phyloP scores from a whole-genome alignment of 129 eudicot species.

The Cynara cardunculus region DNA sequence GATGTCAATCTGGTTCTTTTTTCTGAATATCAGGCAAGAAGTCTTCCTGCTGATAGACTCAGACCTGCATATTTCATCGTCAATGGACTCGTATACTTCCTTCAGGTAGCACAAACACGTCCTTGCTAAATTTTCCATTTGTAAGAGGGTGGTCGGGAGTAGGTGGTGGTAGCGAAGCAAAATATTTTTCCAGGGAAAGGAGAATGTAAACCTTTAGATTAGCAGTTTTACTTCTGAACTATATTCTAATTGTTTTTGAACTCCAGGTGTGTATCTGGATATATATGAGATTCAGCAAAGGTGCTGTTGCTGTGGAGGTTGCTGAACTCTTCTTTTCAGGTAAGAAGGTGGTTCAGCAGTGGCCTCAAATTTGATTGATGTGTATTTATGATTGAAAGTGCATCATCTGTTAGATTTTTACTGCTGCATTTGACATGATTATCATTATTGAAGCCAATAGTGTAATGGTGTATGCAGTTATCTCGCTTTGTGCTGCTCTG shows the following conservation, averaged over 20 bases:
- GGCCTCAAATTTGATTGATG: background rate
- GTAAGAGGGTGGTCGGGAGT: background rate
- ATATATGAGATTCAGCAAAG: conserved; percentile 35
- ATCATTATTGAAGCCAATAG: conserved; percentile 1
- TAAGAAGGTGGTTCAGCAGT: conserved; percentile 6
- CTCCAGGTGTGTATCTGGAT: conserved; percentile 54
- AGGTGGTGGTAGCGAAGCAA: background rate
- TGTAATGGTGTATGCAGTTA: conserved; percentile 43
- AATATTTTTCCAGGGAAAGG: background rate
- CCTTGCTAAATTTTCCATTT: background rate
- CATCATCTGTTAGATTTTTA: conserved; percentile 11
- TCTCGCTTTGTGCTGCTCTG: conserved; percentile 63
- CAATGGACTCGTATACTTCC: conserved; percentile 48
- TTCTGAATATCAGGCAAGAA: conserved; percentile 52
- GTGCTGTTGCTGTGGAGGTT: conserved; percentile 38
- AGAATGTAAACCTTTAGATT: background rate
- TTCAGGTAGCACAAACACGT: conserved; percentile 39
- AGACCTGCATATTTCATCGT: conserved; percentile 48
- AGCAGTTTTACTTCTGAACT: background rate
- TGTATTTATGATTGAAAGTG: background rate
- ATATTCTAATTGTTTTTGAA: background rate
- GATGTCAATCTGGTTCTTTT: background rate
- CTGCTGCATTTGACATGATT: background rate
- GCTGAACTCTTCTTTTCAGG: conserved; percentile 64
- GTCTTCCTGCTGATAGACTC: conserved; percentile 52